Conservation (phyloP, 2,329 filamentous ascomycete genomes). For the Zymoseptoria tritici region DNA sequence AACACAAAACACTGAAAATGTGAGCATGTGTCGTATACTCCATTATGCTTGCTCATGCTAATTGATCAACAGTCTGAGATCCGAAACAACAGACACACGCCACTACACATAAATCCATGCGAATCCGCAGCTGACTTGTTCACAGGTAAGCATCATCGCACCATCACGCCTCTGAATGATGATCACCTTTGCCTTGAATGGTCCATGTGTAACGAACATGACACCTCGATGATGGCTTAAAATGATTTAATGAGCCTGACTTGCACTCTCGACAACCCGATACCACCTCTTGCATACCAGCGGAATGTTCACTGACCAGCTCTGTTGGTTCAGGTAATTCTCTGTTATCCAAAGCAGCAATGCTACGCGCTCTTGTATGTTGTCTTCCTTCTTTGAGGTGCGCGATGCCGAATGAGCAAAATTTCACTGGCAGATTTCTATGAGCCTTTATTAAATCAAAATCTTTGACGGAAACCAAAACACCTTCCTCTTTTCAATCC, state of each 20-base stretch:
- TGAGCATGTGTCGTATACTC: not conserved
- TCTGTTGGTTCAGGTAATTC: not conserved
- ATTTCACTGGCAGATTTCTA: not conserved
- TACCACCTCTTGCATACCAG: not conserved
- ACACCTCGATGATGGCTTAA: not conserved
- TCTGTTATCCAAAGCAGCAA: not conserved
- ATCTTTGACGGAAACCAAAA: not conserved
- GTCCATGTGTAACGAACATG: conserved; percentile 1
- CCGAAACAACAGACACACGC: not conserved
- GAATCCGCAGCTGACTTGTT: conserved; percentile 33
- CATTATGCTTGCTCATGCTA: not conserved
- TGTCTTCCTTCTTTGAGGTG: not conserved
- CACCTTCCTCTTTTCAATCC: not conserved
- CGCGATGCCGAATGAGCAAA: not conserved
- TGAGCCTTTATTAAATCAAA: not conserved
- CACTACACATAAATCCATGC: conserved; percentile 46
- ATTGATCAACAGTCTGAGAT: conserved; percentile 49
- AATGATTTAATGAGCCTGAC: conserved; percentile 3
- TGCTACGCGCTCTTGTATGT: not conserved
- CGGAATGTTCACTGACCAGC: not conserved
- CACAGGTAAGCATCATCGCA: not conserved
- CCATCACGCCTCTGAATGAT: not conserved
- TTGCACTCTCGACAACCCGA: not conserved
- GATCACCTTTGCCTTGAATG: not conserved
- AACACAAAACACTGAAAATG: conserved; percentile 56